phyloP scores from a whole-genome alignment of 768 basidiomycete genomes.

The Mycena polygramma region DNA sequence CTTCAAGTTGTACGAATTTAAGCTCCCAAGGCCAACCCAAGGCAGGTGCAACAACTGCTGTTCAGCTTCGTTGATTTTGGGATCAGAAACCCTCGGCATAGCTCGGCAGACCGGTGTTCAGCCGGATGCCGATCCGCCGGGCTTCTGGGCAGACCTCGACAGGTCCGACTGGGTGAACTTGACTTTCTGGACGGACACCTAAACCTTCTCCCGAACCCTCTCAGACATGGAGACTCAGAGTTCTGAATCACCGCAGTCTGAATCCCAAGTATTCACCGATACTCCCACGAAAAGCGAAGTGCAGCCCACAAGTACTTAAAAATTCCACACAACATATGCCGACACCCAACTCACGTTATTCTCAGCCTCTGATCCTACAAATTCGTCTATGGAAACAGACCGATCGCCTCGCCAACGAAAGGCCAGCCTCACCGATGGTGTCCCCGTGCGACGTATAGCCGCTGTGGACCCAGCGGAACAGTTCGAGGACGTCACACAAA shows the following conservation, averaged over 20 bases:
- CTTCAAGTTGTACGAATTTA: background rate
- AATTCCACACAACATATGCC: conserved; percentile 46
- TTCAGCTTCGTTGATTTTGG: no score
- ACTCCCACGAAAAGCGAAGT: conserved; percentile 45
- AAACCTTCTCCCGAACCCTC: background rate
- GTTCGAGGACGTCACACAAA: conserved; percentile 75
- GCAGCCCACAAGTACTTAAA: background rate
- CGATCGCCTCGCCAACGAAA: conserved; percentile 54
- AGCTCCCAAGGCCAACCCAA: no score
- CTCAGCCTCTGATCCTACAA: background rate
- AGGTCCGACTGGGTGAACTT: no score
- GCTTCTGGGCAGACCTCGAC: no score
- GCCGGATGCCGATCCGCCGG: no score
- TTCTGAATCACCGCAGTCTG: background rate
- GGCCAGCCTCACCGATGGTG: conserved; percentile 73
- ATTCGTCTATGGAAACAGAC: conserved; percentile 10
- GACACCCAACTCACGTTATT: conserved; percentile 59
- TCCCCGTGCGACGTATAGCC: conserved; percentile 75
- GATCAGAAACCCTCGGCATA: no score
- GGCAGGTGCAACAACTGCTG: no score
- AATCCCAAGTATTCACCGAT: conserved; percentile 64
- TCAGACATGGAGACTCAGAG: background rate
- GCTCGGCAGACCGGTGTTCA: no score
- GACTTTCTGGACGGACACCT: no score
- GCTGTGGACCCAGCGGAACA: conserved; percentile 66